Evolutionary conservation across 164 flowering plant genomes (phyloP), one percentile per base, ranked within the genome.

Genomic region (Magnolia sinica): DNA sequence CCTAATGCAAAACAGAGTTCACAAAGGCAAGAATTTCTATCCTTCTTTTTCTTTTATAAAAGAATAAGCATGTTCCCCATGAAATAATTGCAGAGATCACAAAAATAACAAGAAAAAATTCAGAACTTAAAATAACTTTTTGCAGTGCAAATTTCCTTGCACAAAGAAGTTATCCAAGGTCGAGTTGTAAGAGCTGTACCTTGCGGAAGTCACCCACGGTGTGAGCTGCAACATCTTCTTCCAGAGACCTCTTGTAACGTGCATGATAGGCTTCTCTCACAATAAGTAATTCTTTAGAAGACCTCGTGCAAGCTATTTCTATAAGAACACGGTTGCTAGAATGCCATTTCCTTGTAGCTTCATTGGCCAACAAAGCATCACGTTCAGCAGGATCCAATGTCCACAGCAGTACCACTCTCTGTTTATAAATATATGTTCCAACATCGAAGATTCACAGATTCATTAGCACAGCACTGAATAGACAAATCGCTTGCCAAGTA

Each of bases 181-280:
- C 7, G 0, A 37, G 4, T 45, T 29, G 18, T 7, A 45, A 37
- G 22, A 55, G 50, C 14, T 20, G 14, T 79, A 93, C 98, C 92
- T 89, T 91, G 79, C 96, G 88, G 76, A 86, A 83, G 66, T 89
- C 93, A 31, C 91, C 93, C 49, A 77, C 75, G 0, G 90, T 89
- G 86, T 89, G 88, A 75, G 82, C 63, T 55, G 95, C 96, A 79
- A 91, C 94, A 84, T 93, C 98, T 83, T 93, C 98, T 79, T 93
- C 98, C 11, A 91, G 85, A 18, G 98, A 90, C 78, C 71, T 87
- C 88, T 93, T 89, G 71, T 71, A 88, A 50, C 87, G 90, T 83
- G 85, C 86, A 79, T 89, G 96, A 74, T 91, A 93, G 11, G 91
- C 92, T 79, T 91, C 87, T 78, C 81, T 91, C 8, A 75, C 89